Conservation (phyloP, 176 grass and related monocot genomes). For the Oropetium thomaeum region DNA sequence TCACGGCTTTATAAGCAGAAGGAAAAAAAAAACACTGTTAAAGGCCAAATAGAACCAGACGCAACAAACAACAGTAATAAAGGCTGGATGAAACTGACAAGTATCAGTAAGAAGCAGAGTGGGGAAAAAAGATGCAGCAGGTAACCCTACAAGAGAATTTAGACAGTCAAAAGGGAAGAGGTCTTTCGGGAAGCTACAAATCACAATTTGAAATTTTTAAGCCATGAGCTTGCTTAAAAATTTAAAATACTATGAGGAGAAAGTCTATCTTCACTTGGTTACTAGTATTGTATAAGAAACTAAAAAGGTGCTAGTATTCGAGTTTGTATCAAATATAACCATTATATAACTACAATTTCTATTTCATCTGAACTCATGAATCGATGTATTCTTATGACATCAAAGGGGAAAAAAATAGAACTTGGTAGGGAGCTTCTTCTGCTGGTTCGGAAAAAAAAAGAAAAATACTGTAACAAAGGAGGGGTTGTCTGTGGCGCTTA, state of each 20-base stretch:
- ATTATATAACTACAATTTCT: not conserved
- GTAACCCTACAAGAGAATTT: no score
- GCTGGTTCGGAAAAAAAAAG: no score
- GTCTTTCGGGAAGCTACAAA: not conserved
- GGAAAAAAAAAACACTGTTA: not conserved
- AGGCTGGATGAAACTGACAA: no score
- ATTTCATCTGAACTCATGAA: not conserved
- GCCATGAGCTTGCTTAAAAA: not conserved
- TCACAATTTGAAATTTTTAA: not conserved
- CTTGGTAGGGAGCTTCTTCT: no score
- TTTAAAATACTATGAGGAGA: not conserved
- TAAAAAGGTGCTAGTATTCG: not conserved
- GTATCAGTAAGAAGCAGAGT: not conserved
- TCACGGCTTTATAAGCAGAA: no score
- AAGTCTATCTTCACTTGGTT: not conserved
- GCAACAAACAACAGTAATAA: no score
- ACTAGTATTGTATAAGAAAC: not conserved
- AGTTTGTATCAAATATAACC: not conserved
- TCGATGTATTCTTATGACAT: not conserved
- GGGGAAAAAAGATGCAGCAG: not conserved
- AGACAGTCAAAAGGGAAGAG: not conserved
- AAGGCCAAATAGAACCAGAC: no score
- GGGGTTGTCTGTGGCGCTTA: slow-evolving; percentile 16
- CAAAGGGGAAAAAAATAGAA: not conserved
- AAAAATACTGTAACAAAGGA: no score